Conservation (phyloP, 805 yeast genomes). For the Teunomyces aglyptinius region DNA sequence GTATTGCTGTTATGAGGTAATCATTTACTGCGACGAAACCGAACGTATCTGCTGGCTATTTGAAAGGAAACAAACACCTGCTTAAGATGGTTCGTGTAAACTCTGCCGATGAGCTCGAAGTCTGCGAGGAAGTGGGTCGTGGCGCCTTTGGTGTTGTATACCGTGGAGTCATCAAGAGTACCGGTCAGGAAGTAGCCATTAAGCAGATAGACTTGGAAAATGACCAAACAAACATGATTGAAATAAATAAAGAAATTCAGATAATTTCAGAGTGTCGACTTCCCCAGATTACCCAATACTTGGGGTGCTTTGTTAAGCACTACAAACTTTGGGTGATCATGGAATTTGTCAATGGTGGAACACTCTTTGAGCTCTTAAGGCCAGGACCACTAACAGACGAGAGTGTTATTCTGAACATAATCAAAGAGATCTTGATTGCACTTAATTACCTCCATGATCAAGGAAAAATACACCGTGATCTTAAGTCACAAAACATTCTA, state of each 20-base stretch:
- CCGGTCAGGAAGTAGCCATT: constrained; percentile 49
- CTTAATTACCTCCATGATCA: constrained; percentile 63
- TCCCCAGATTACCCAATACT: constrained; percentile 61
- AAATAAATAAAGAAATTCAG: constrained; percentile 69
- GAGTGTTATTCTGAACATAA: constrained; percentile 47
- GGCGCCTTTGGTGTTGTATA: constrained; percentile 82
- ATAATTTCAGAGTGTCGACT: constrained; percentile 66
- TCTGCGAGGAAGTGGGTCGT: constrained; percentile 60
- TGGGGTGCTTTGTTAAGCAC: constrained; percentile 70
- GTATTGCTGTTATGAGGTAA: background rate
- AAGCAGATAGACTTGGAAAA: constrained; percentile 72
- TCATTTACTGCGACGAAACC: background rate
- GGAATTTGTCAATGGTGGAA: constrained; percentile 82
- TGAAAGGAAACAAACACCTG: background rate
- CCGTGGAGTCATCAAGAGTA: constrained; percentile 51
- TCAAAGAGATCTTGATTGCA: constrained; percentile 58
- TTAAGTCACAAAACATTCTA: constrained; percentile 42
- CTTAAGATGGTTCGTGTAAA: constrained; percentile 13
- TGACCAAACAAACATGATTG: constrained; percentile 60
- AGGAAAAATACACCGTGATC: constrained; percentile 71
- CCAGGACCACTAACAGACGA: constrained; percentile 61
- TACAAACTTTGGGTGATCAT: constrained; percentile 75
- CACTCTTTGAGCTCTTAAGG: constrained; percentile 60
- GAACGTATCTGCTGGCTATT: background rate
- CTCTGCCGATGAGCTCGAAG: constrained; percentile 40